These are phyloP conservation scores for Paramecium sonneborni DNA, from an alignment of 73 alveolate genomes.

Conservation along the genomic window DNA sequence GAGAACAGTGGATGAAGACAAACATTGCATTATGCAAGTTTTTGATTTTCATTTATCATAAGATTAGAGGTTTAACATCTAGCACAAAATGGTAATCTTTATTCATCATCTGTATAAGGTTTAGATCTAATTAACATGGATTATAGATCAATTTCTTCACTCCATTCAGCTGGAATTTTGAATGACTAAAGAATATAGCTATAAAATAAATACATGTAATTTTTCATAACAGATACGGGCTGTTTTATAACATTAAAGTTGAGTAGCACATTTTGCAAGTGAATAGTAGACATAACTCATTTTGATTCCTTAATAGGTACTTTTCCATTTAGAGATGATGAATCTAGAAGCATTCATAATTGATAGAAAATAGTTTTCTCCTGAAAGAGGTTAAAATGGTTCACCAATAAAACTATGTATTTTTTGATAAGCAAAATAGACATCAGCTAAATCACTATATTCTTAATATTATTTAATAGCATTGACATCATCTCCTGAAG, in stretches of 20 bases:
- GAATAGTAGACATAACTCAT: constrained; percentile 59
- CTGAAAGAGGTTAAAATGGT: constrained; percentile 56
- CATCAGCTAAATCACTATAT: constrained; percentile 21
- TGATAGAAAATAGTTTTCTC: background rate
- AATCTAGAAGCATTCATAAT: constrained; percentile 64
- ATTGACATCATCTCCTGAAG: background rate
- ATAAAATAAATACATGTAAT: background rate
- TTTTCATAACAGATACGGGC: constrained; percentile 60
- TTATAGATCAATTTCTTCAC: constrained; percentile 60
- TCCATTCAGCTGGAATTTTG: constrained; percentile 66
- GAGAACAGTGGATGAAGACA: constrained; percentile 41
- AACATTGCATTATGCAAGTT: background rate
- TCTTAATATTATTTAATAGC: background rate
- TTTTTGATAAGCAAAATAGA: constrained; percentile 47
- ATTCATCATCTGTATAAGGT: constrained; percentile 43
- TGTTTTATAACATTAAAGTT: constrained; percentile 31
- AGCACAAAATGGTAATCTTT: background rate
- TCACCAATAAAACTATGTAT: constrained; percentile 55
- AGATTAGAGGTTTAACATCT: background rate
- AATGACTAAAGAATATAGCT: background rate
- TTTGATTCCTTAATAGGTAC: constrained; percentile 26
- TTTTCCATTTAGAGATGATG: constrained; percentile 53
- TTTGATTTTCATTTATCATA: background rate
- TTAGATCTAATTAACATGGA: constrained; percentile 41
- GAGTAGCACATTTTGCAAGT: constrained; percentile 19